These are phyloP conservation scores for Globisporangium nunn DNA, from an alignment of 352 stramenopile species.

Conservation along the genomic window DNA sequence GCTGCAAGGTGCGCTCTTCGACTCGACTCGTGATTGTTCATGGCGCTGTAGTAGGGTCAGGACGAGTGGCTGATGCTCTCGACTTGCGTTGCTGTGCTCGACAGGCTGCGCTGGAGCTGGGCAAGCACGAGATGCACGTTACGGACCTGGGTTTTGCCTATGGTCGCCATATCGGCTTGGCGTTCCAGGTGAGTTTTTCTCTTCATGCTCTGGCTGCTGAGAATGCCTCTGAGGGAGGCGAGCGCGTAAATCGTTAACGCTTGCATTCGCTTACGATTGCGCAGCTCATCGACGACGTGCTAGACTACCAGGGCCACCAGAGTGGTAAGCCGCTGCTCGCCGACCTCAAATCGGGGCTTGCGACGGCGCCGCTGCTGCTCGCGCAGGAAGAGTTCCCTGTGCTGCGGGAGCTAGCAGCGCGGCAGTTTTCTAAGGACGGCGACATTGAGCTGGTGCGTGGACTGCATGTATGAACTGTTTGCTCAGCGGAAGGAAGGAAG, in stretches of 20 bases:
- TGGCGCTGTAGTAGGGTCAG: no score
- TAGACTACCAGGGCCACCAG: conserved; percentile 96
- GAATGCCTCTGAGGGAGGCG: neutral
- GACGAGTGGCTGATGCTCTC: neutral
- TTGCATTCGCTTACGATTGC: neutral
- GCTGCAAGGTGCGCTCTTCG: conserved; percentile 57
- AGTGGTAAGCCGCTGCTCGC: conserved; percentile 93
- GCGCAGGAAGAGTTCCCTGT: conserved; percentile 92
- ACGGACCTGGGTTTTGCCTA: conserved; percentile 92
- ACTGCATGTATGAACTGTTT: no score
- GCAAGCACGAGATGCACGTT: conserved; percentile 81
- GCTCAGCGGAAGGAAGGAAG: neutral
- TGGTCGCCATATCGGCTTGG: conserved; percentile 95
- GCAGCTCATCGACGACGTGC: conserved; percentile 95
- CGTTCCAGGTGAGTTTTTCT: conserved; percentile 89
- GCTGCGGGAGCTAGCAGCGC: conserved; percentile 80
- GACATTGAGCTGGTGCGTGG: conserved; percentile 86
- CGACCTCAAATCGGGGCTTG: conserved; percentile 93
- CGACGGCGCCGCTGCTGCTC: conserved; percentile 96
- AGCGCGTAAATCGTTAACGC: neutral
- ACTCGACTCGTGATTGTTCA: no score
- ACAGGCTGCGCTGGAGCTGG: conserved; percentile 88
- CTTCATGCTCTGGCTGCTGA: neutral
- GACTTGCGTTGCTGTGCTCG: neutral
- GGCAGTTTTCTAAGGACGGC: conserved; percentile 89